phyloP scores from a whole-genome alignment of 805 yeast species.

The Metschnikowia lochheadii region DNA sequence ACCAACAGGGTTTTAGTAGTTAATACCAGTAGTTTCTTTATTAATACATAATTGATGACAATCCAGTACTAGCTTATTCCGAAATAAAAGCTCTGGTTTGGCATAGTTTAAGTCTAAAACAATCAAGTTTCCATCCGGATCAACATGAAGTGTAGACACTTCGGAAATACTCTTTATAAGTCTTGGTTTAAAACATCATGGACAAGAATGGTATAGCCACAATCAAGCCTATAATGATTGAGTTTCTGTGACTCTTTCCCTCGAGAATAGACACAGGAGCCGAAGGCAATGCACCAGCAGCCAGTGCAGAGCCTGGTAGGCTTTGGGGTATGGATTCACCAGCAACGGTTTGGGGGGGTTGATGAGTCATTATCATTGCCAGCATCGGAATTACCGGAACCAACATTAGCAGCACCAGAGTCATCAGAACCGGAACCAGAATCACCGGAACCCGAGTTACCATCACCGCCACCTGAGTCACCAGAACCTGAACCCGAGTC shows the following conservation, averaged over 20 bases:
- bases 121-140: no score
- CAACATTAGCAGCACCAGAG: neutral
- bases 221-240: neutral
- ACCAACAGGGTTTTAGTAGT: no score
- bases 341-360: no score
- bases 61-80: no score
- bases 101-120: no score
- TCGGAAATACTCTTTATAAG: neutral
- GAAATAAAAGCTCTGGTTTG: neutral
- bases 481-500: no score
- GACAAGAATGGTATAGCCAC: neutral
- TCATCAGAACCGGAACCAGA: neutral
- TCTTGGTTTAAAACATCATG: neutral
- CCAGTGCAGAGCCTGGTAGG: neutral
- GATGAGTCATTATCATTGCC: no score
- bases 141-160: neutral
- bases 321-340: no score
- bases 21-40: no score
- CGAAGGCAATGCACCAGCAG: neutral
- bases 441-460: no score
- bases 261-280: neutral
- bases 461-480: no score
- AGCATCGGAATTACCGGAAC: neutral
- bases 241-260: neutral
- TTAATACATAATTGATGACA: no score